Evolutionary conservation across 1,139 yeast species (phyloP).

Genomic region (Pneumocystis oryctolagi): DNA sequence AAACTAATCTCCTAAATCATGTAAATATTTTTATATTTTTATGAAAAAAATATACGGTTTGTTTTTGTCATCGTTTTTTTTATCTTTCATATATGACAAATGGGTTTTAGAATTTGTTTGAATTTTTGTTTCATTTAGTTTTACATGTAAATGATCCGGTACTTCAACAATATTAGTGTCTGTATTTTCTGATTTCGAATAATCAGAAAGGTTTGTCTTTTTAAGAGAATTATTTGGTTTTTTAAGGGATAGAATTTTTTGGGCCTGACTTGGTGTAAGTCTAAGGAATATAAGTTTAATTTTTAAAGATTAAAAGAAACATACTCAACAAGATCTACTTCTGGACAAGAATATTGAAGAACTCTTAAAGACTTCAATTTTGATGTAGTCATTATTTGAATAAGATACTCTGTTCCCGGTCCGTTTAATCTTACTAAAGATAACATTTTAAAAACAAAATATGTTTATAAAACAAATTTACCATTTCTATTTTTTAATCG

Average conservation of each 20-base stretch:
- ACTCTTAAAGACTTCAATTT: neutral
- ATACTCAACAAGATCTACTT: neutral
- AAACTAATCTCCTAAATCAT: neutral
- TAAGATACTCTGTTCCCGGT: neutral
- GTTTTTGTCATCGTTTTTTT: neutral
- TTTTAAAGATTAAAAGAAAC: neutral
- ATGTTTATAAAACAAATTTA: neutral
- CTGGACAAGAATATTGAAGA: neutral
- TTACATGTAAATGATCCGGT: neutral
- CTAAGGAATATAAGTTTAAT: neutral
- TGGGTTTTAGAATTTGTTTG: neutral
- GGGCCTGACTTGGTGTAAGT: neutral
- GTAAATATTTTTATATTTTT: neutral
- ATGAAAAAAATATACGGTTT: neutral
- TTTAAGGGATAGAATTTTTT: neutral
- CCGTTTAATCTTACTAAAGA: neutral
- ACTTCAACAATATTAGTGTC: neutral
- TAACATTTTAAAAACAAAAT: neutral
- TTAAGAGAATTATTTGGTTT: neutral
- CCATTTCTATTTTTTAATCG: neutral
- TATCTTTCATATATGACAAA: neutral
- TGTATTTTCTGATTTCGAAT: neutral
- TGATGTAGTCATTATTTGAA: neutral
- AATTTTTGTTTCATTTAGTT: neutral
- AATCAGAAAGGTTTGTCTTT: neutral